These are phyloP conservation scores for Somion occarium DNA, from an alignment of 1,284 basidiomycete genomes.

Conservation along the genomic window DNA sequence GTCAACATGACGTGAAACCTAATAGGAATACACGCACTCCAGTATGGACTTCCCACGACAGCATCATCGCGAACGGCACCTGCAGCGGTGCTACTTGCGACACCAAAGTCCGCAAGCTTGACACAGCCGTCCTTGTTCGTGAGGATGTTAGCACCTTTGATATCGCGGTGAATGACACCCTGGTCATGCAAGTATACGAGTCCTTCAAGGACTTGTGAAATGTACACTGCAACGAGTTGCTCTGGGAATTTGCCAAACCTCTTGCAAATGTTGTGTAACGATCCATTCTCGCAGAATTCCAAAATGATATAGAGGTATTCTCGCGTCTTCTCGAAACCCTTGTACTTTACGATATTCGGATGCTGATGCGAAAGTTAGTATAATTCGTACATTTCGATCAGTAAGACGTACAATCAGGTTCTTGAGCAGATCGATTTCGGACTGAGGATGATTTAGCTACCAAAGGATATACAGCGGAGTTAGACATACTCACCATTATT, in stretches of 20 bases:
- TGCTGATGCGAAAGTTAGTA: conserved; percentile 41
- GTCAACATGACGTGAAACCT: conserved; percentile 6
- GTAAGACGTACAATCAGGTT: conserved; percentile 75
- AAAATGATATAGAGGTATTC: conserved; percentile 96
- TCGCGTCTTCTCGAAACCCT: conserved; percentile 93
- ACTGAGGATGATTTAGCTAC: conserved; percentile 41
- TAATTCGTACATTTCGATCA: neutral
- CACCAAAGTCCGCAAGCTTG: conserved; percentile 93
- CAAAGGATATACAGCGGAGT: neutral
- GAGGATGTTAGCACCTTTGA: conserved; percentile 96
- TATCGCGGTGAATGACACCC: conserved; percentile 98
- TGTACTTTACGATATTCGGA: conserved; percentile 98
- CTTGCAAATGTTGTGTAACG: conserved; percentile 91
- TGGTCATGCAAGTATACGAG: conserved; percentile 95
- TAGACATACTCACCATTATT: conserved; percentile 76
- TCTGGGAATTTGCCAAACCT: conserved; percentile 98
- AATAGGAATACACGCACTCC: conserved; percentile 60
- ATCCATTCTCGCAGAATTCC: conserved; percentile 98
- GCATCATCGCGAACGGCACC: conserved; percentile 78
- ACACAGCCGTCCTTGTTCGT: conserved; percentile 99
- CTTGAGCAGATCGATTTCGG: conserved; percentile 96
- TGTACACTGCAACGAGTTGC: conserved; percentile 92
- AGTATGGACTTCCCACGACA: conserved; percentile 95
- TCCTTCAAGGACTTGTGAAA: conserved; percentile 90
- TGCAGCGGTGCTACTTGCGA: conserved; percentile 71